These are phyloP conservation scores for Chaetomium sp. DNA, from an alignment of 2,329 filamentous ascomycete genomes.

Conservation along the genomic window DNA sequence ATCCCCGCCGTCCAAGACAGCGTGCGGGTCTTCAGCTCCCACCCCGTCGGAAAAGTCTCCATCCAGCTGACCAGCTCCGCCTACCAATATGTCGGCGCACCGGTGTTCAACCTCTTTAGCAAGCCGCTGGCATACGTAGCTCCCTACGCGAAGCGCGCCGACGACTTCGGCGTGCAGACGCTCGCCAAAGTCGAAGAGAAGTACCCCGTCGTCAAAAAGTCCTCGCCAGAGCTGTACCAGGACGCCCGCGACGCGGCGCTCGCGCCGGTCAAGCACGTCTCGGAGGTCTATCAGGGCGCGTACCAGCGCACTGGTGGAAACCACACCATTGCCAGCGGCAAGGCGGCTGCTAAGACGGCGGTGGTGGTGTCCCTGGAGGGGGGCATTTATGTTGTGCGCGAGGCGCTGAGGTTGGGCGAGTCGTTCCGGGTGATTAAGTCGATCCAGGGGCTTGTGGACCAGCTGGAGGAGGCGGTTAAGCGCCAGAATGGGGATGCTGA, in stretches of 20 bases:
- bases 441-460: neutral
- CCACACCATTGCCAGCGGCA: slow-evolving; percentile 55
- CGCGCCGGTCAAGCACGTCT: slow-evolving; percentile 45
- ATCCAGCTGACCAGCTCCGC: slow-evolving; percentile 67
- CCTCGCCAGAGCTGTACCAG: slow-evolving; percentile 54
- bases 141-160: slow-evolving; percentile 78
- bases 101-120: slow-evolving; percentile 69
- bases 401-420: slow-evolving; percentile 40
- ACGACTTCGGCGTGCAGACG: slow-evolving; percentile 67
- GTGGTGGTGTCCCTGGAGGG: slow-evolving; percentile 62
- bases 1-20: slow-evolving; percentile 80
- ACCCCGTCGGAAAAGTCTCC: slow-evolving; percentile 78
- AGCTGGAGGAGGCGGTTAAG: slow-evolving; percentile 1
- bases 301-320: neutral
- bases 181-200: slow-evolving; percentile 61
- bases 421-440: neutral
- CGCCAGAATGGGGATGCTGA: neutral
- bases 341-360: slow-evolving; percentile 62
- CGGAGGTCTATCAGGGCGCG: slow-evolving; percentile 3
- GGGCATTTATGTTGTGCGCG: slow-evolving; percentile 50
- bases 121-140: slow-evolving; percentile 76
- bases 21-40: slow-evolving; percentile 70
- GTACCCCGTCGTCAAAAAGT: slow-evolving; percentile 70
- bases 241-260: slow-evolving; percentile 56
- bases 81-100: slow-evolving; percentile 70